These are phyloP conservation scores for Pichia phayaonensis DNA, from an alignment of 805 yeast genomes.

Conservation along the genomic window DNA sequence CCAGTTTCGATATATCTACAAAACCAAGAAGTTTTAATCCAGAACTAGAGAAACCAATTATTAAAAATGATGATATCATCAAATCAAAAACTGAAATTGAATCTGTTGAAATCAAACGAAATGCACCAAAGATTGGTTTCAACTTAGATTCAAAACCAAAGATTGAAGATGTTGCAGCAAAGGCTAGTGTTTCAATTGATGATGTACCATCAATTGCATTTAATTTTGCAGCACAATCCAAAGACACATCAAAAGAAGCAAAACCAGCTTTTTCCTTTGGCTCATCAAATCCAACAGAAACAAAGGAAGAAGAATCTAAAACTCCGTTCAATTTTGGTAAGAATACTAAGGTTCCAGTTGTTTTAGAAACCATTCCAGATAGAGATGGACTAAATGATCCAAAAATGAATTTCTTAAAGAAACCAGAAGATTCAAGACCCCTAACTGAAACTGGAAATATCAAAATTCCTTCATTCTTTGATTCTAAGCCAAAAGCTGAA, in stretches of 20 bases:
- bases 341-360: not conserved
- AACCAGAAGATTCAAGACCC: not conserved
- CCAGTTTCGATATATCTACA: slow-evolving; percentile 12
- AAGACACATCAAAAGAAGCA: not conserved
- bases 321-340: not conserved
- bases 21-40: slow-evolving; percentile 6
- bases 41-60: not conserved
- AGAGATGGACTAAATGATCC: not conserved
- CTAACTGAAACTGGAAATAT: not conserved
- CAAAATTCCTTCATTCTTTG: not conserved
- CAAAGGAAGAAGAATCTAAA: not conserved
- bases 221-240: not conserved
- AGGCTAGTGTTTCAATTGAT: not conserved
- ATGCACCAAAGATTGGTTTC: not conserved
- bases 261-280: not conserved
- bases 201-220: slow-evolving; percentile 4
- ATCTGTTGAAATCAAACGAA: not conserved
- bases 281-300: not conserved
- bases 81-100: not conserved
- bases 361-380: not conserved
- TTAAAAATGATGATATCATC: not conserved
- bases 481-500: not conserved
- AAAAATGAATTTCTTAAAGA: not conserved
- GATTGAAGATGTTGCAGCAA: not conserved
- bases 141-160: not conserved